Conservation (phyloP, 139 green algal species). For the Tetraselmis striata region DNA sequence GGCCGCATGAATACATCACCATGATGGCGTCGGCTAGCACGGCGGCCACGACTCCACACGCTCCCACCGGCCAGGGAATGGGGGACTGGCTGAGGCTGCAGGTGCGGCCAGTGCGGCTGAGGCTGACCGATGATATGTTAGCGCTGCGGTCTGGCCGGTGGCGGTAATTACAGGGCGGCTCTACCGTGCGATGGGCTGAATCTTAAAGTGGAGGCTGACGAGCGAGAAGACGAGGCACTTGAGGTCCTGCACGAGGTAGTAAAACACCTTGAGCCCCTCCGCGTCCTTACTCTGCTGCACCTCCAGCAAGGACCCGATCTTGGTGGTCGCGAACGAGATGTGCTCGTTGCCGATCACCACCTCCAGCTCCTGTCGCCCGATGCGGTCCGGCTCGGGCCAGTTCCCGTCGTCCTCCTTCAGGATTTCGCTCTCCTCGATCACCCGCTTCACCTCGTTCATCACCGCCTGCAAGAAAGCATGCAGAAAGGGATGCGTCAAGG, state of each 20-base stretch:
- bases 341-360: slow-evolving; percentile 87
- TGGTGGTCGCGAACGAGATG: slow-evolving; percentile 93
- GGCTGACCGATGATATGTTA: too few relatives aligned
- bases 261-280: slow-evolving; percentile 92
- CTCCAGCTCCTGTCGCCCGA: slow-evolving; percentile 93
- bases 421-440: slow-evolving; percentile 88
- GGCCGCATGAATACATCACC: too few relatives aligned
- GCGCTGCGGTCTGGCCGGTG: too few relatives aligned
- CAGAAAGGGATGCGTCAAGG: too few relatives aligned
- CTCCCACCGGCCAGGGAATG: too few relatives aligned
- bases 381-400: slow-evolving; percentile 85
- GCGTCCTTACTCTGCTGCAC: slow-evolving; percentile 94
- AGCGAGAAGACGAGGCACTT: slow-evolving; percentile 95
- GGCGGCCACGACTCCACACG: too few relatives aligned
- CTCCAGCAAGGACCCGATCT: slow-evolving; percentile 86
- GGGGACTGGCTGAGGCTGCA: too few relatives aligned
- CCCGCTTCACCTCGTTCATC: slow-evolving; percentile 79
- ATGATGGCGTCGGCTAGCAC: too few relatives aligned
- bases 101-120: too few relatives aligned
- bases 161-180: too few relatives aligned
- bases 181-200: slow-evolving; percentile 50
- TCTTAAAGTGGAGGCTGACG: slow-evolving; percentile 93
- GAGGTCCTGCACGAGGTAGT: slow-evolving; percentile 97
- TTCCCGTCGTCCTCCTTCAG: slow-evolving; percentile 94
- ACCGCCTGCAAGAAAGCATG: too few relatives aligned